A percentile compares a stretch with the other conserved stretches of the same genome.
These are phyloP conservation scores for Orbilia quercus DNA, from an alignment of 2,329 filamentous ascomycete genomes.

Conservation along the genomic window DNA sequence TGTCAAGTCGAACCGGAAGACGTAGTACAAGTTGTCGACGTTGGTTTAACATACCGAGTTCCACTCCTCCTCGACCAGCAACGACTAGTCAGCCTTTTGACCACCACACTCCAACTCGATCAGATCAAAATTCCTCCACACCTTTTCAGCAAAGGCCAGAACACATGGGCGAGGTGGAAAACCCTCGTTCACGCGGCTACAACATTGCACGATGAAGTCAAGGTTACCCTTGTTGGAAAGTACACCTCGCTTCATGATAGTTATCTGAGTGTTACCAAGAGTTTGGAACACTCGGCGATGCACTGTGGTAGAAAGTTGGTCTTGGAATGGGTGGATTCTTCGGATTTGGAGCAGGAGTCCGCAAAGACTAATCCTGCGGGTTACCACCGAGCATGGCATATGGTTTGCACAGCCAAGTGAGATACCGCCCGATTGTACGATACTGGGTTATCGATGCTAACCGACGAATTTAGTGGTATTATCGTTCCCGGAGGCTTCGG, in stretches of 20 bases:
- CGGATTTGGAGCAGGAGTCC: slow-evolving; percentile 78
- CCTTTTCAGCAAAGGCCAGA: slow-evolving; percentile 72
- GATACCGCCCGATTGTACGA: slow-evolving; percentile 18
- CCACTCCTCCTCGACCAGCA: slow-evolving; percentile 90
- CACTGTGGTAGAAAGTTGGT: slow-evolving; percentile 81
- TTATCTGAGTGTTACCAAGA: slow-evolving; percentile 85
- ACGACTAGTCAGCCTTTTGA: slow-evolving; percentile 76
- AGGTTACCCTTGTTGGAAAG: slow-evolving; percentile 90
- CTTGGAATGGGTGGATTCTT: slow-evolving; percentile 84
- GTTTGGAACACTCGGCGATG: slow-evolving; percentile 92
- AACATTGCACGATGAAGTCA: slow-evolving; percentile 75
- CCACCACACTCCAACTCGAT: slow-evolving; percentile 74
- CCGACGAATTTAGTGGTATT: slow-evolving; percentile 65
- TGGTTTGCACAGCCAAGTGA: slow-evolving; percentile 74
- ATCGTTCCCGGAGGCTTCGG: slow-evolving; percentile 84
- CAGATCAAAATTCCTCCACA: slow-evolving; percentile 67
- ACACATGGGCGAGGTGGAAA: slow-evolving; percentile 84
- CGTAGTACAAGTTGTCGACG: slow-evolving; percentile 86
- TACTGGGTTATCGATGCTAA: not conserved
- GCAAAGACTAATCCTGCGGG: slow-evolving; percentile 73
- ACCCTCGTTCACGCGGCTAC: slow-evolving; percentile 75
- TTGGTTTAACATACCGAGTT: slow-evolving; percentile 91
- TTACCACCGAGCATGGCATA: slow-evolving; percentile 88
- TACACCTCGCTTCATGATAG: slow-evolving; percentile 87
- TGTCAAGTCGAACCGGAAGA: slow-evolving; percentile 88